Base-by-base conservation (phyloP, 768 basidiomycete species). In the Boletus subcaerulescens region DNA sequence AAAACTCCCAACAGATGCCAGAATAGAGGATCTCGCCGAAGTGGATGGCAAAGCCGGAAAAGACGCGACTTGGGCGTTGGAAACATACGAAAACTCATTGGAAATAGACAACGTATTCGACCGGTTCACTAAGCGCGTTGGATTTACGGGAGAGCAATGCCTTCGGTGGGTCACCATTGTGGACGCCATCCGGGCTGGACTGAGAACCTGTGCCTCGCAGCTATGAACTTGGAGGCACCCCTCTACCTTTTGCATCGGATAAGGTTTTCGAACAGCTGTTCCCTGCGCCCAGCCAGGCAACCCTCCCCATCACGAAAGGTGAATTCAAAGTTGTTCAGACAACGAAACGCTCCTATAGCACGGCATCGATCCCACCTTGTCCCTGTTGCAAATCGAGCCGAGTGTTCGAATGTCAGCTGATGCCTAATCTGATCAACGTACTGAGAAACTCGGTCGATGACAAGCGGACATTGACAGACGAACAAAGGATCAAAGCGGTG, bases 331-430 rank as follows among this genome's bases (percentile, higher is more conserved):
- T 84, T n/a, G 60, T 75, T 3, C 56, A 58, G 20, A 54, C 66
- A 26, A 68, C 69, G 38, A 81, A 79, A 60, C 77, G 83, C 41
- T 72, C 73, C 0, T 97, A 86, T 71, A 70, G 77, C 43, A 72
- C 83, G 5, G 63, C 76, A 1, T 69, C 76, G 9, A 73, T 93
- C 31, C 83, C 87, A 0, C 56, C 70, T 0, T 98, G 96, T 67
- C 76, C 84, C 2, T 64, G 72, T 14, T 98, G 96, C 73, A 73
- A 76, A 36, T 77, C 81, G 3, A 74, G 73, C 42, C 81, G 93
- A 15, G 80, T 87, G 20, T 98, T 97, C 68, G 96, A 98, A 69
- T 89, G 89, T 63, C 96, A 98, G 69, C 77, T 98, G 50, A 96
- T 95, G 85, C 96, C 96, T 2, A 92, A 93, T 66, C 74, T 98